A percentile compares a stretch with the other conserved stretches of the same genome.
These are phyloP conservation scores for Quercus suber DNA, from an alignment of 306 rosid genomes.

Conservation along the genomic window DNA sequence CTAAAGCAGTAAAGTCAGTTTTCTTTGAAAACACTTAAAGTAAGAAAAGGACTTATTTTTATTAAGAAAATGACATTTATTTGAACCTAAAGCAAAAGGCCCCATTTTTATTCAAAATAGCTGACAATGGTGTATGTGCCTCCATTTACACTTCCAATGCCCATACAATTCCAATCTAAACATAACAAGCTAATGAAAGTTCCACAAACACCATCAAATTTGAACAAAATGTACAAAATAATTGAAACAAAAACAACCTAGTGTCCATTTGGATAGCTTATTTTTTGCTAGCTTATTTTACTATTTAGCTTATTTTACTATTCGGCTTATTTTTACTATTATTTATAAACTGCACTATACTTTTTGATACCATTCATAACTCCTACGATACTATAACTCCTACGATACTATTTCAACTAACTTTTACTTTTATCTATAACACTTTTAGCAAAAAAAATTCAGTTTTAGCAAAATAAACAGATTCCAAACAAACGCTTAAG, in stretches of 20 bases:
- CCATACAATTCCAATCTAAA: neutral
- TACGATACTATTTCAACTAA: too few species aligned
- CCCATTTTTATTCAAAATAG: neutral
- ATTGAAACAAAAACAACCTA: neutral
- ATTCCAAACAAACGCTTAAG: neutral
- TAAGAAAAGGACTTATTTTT: neutral
- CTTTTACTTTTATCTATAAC: too few species aligned
- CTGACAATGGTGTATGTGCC: neutral
- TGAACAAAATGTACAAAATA: neutral
- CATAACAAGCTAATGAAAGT: neutral
- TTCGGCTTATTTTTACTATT: too few species aligned
- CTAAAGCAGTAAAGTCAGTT: neutral
- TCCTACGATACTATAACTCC: too few species aligned
- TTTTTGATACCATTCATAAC: too few species aligned
- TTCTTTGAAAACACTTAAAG: neutral
- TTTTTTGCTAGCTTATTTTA: too few species aligned
- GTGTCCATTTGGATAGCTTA: too few species aligned
- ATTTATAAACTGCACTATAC: fast-evolving
- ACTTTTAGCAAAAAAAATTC: too few species aligned
- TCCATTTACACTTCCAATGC: neutral
- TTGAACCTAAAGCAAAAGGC: constrained; percentile 2
- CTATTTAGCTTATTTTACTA: too few species aligned
- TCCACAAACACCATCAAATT: neutral
- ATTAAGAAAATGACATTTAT: neutral
- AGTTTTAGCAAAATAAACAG: too few species aligned